Base-by-base conservation (phyloP, 2,329 filamentous ascomycete species). In the Neofusicoccum parvum region DNA sequence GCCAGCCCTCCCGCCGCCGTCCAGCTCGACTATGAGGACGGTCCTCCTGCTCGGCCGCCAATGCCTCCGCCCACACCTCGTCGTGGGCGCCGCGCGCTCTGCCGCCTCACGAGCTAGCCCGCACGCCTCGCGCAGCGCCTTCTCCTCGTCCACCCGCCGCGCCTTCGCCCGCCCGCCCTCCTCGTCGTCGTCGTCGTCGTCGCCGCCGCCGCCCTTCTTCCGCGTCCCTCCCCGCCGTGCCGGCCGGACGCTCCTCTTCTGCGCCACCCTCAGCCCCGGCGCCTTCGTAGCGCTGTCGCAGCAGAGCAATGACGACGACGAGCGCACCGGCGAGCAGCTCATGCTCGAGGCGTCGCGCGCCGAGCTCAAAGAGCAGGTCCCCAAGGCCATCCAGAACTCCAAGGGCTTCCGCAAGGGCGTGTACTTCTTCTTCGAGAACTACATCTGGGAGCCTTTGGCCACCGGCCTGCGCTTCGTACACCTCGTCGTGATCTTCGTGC, bases 401-500 rank as follows among this genome's bases (percentile, higher is more conserved):
- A 80, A 79, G 14, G 85, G 86, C 56, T 72, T 89, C 6, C 79
- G 85, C 54, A 86, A 89, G 68, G 83, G 82, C 12, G 72, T 92
- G 34, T 81, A 89, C 66, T 82, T 92, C 36, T 86, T 90, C 65
- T 69, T 95, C 43, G 92, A 96, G 71, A 67, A 85, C 0, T 92
- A 88, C 73, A 78, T 94, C n/a, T 86, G 81, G 65, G 95, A 99
- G 77, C 94, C 95, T 0, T 77, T 97, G 32, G 93, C 90, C 64
- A 99, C 94, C 0, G 92, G 91, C 0, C 77, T 94, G 53, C 87
- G 95, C n/a, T 96, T 99, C 71, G 78, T 97, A 17, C 92, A 97
- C 74, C 82, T 99, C 5, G 87, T 92, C 54, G 78, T 90, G 66
- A 95, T 99, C 64, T 99, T 99, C 74, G 88, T 97, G 20, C 95